Evolutionary conservation across 139 green algal genomes (phyloP).

Genomic region (Coccomyxa sp.): DNA sequence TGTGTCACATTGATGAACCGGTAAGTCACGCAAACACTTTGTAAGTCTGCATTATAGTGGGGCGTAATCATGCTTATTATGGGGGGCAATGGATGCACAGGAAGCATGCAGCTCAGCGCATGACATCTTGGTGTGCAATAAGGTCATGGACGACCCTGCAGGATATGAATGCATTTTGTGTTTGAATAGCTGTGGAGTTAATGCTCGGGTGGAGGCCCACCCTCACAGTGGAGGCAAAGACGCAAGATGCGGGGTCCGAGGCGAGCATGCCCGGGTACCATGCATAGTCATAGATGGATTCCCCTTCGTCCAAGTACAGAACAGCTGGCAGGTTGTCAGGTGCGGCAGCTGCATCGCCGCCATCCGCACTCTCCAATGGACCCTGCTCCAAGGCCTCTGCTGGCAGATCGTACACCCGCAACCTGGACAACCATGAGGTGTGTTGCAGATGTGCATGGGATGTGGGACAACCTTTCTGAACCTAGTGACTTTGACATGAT

Average conservation of each 20-base stretch:
- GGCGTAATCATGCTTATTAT: too few relatives aligned
- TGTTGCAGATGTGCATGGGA: neutral
- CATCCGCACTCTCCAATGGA: neutral
- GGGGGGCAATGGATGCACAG: too few relatives aligned
- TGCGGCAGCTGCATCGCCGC: neutral
- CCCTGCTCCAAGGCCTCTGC: conserved; percentile 28
- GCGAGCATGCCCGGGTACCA: conserved; percentile 69
- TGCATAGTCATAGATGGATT: conserved; percentile 76
- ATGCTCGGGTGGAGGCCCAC: conserved; percentile 17
- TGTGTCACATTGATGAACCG: too few relatives aligned
- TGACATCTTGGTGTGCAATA: too few relatives aligned
- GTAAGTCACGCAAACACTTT: too few relatives aligned
- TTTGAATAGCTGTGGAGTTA: too few relatives aligned
- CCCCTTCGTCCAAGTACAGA: conserved; percentile 56
- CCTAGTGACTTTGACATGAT: neutral
- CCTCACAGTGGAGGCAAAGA: conserved; percentile 65
- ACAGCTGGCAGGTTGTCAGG: conserved; percentile 32
- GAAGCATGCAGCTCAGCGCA: too few relatives aligned
- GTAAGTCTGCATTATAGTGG: too few relatives aligned
- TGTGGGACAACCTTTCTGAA: neutral
- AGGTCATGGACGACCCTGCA: too few relatives aligned
- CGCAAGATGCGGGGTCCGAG: conserved; percentile 64
- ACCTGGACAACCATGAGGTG: conserved; percentile 24
- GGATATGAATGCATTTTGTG: too few relatives aligned
- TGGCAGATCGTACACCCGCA: conserved; percentile 71